Base-by-base conservation (phyloP, 2,329 filamentous ascomycete genomes). In the Diaporthe humulicola region DNA sequence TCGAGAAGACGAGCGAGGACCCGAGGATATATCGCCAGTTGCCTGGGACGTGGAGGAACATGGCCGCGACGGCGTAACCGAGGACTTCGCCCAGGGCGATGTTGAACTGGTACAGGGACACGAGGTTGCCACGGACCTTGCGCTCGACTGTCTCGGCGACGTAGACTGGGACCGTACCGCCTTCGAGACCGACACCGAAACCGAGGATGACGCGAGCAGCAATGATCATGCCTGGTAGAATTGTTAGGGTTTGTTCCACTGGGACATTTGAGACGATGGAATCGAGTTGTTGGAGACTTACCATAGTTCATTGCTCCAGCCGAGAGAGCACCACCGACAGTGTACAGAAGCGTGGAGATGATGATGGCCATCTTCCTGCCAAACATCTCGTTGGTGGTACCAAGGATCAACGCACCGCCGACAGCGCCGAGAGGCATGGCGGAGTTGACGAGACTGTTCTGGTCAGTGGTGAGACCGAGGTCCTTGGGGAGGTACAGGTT, bases 11-110 rank as follows among this genome's bases (percentile, higher is more conserved):
- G 2, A 94, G 87, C 0, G 93, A 94, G 1, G 91, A 93, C 6
- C 93, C 93, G 1, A 95, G 89, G 75, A 95, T 94, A 81, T 91
- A 94, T 50, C 93, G 88, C 93, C 93, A 95, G 84, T 92, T 92
- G 22, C 93, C 93, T 0, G 85, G 83, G 2, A 95, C 91, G n/a
- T 86, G 88, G 76, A 94, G 86, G 82, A 95, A 95, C 73, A 94
- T 94, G 61, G 93, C 93, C 0, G 91, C 93, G 1, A 94, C 89
- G 7, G 91, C 93, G 75, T 94, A 94, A 3, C 93, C 93, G 1
- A 95, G 85, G 2, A 95, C 93, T 78, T 94, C 93, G 38, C 93
- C 93, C 0, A 95, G 87, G 0, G 93, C 93, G 79, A 95, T 95
- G 83, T 93, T 94, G 83, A 94, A 90, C 80, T 95, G 93, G 81